Percentiles rank a stretch among this genome's conserved stretches.
Evolutionary conservation across 441 rosid genomes (phyloP).

Genomic region (Hura crepitans): DNA sequence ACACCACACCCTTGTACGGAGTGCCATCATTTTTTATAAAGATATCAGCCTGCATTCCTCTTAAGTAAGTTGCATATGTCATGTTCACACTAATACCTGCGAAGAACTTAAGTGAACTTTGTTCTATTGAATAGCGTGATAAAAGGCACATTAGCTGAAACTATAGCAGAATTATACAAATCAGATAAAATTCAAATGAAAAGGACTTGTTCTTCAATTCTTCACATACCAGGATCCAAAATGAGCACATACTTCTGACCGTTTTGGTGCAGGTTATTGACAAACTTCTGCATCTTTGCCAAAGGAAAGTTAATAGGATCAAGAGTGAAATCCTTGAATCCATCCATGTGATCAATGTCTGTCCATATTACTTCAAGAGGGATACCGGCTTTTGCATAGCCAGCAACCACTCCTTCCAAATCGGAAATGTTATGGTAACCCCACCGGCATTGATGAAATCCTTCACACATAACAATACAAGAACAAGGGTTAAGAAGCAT

Average conservation of each 20-base stretch:
- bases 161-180: too few species aligned
- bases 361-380: conserved; percentile 90
- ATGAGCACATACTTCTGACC: conserved; percentile 65
- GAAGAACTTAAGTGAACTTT: too few species aligned
- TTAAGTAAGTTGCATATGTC: conserved; percentile 41
- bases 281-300: conserved; percentile 44
- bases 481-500: neutral
- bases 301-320: conserved; percentile 59
- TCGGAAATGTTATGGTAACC: conserved; percentile 63
- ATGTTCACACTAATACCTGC: conserved; percentile 51
- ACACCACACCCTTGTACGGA: conserved; percentile 60
- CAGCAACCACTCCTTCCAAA: conserved; percentile 57
- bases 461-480: conserved; percentile 27
- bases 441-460: conserved; percentile 74
- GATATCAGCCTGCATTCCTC: conserved; percentile 60
- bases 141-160: too few species aligned
- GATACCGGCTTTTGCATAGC: conserved; percentile 62
- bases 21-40: conserved; percentile 53
- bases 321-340: conserved; percentile 62
- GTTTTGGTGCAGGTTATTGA: conserved; percentile 44
- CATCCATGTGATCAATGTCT: conserved; percentile 80
- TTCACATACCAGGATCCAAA: conserved; percentile 60
- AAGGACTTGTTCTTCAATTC: too few species aligned
- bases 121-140: too few species aligned
- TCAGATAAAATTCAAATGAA: too few species aligned